Base-by-base conservation (phyloP, 352 stramenopile species). In the Globisporangium ultimum region DNA sequence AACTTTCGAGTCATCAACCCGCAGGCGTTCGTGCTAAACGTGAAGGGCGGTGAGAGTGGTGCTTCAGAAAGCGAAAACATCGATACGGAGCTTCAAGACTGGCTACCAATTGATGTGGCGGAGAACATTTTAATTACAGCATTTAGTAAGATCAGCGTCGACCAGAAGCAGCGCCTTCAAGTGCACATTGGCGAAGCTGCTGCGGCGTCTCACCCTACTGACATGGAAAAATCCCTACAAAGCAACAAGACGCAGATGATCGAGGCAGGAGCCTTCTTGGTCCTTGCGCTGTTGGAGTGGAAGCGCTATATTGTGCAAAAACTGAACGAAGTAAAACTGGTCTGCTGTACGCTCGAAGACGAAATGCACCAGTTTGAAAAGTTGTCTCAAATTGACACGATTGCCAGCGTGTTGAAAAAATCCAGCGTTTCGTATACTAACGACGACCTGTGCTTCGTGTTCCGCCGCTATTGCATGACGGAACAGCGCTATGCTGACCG, bases 201-300 rank as follows among this genome's bases (percentile, higher is more conserved):
- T 12, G 45, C 21, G 6, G 40, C 45, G 15, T n/a, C 15, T 3
- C 22, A 1, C 7, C 48, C 17, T 42, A 48, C 10, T 12, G 21
- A 8, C 42, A 51, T 42, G 4, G 8, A 8, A 13, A 53, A 28
- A n/a, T 2, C 13, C 3, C 21, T 32, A 6, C 10, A 5, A 38
- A 48, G 17, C 8, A 32, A 8, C 63, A 48, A 49, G 58, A 9
- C 49, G 12, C 17, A 59, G 59, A 1, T 22, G 15, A 71, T 90
- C 14, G 63, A 80, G 9, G 78, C 74, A 1, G 71, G 72, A 3
- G 45, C 60, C 11, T 91, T 94, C 32, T 69, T 94, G 0, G 64
- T 92, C 3, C 40, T 91, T 0, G 70, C 74, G 9, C 43, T 92
- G 11, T 43, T 73, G 15, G 84, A 94, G 57, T 94, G 84, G 82